Base-by-base conservation (phyloP, 2,329 filamentous ascomycete species). In the Xenoacremonium recifei region DNA sequence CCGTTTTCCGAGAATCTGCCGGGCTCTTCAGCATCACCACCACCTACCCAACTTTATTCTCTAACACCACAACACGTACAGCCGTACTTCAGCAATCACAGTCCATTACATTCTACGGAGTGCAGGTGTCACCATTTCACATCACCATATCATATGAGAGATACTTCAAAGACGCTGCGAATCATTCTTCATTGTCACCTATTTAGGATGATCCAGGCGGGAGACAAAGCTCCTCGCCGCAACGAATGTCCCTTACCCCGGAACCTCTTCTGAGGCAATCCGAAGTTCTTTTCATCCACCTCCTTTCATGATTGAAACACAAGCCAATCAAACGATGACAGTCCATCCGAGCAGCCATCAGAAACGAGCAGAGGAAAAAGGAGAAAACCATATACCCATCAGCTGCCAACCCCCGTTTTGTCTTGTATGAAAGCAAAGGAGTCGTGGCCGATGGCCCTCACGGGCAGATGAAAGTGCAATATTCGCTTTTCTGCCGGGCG, bases 101-200 rank as follows among this genome's bases (percentile, higher is more conserved):
- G n/a, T n/a, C n/a, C n/a, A n/a, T n/a, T n/a, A n/a, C n/a, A n/a
- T n/a, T n/a, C n/a, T n/a, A n/a, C n/a, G n/a, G n/a, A n/a, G n/a
- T n/a, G n/a, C n/a, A n/a, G n/a, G n/a, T n/a, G n/a, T n/a, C n/a
- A n/a, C n/a, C n/a, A n/a, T n/a, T n/a, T n/a, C n/a, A n/a, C n/a
- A n/a, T n/a, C n/a, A n/a, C n/a, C n/a, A n/a, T n/a, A n/a, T n/a
- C n/a, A n/a, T n/a, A n/a, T n/a, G n/a, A n/a, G n/a, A n/a, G n/a
- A n/a, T n/a, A n/a, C n/a, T n/a, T n/a, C n/a, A n/a, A n/a, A n/a
- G n/a, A n/a, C 16, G 34, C 34, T 29, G 31, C 33, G 43, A 40
- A 31, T 41, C 42, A 42, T 44, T 40, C 38, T 45, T 50, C 35
- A 40, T 46, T 51, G 39, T 42, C 36, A 49, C 49, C 49, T 44